phyloP scores from a whole-genome alignment of 768 basidiomycete species.

The Botryobasidium botryosum region DNA sequence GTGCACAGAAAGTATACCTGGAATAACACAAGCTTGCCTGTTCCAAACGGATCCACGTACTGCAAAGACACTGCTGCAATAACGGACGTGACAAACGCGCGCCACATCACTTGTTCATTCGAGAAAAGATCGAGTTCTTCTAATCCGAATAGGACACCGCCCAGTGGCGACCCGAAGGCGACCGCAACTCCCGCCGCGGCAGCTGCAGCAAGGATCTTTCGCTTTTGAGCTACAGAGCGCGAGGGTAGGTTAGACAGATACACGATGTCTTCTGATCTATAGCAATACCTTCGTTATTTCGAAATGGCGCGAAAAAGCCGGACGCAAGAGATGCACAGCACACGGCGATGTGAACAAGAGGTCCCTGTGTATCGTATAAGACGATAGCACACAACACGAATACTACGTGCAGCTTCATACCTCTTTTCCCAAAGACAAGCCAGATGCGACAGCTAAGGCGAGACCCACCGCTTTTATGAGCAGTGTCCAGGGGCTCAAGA shows the following conservation, averaged over 20 bases:
- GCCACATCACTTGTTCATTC: constrained; percentile 37
- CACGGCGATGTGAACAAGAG: constrained; percentile 70
- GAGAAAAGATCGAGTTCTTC: constrained; percentile 25
- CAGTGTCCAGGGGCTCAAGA: constrained; percentile 73
- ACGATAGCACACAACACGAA: constrained; percentile 13
- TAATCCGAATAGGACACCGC: constrained; percentile 71
- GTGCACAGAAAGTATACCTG: constrained; percentile 28
- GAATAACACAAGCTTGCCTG: constrained; percentile 67
- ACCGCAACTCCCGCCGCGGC: constrained; percentile 79
- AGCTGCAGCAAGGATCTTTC: constrained; percentile 65
- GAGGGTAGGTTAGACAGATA: background rate
- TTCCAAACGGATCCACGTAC: constrained; percentile 73
- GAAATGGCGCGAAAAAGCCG: constrained; percentile 48
- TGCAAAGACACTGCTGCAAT: constrained; percentile 74
- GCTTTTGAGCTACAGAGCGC: constrained; percentile 42
- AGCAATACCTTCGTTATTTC: constrained; percentile 52
- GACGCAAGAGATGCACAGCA: constrained; percentile 63
- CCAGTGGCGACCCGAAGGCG: constrained; percentile 75
- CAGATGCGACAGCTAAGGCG: constrained; percentile 70
- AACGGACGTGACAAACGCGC: constrained; percentile 78
- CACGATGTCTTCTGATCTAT: background rate
- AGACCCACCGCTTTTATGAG: constrained; percentile 72
- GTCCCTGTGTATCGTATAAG: constrained; percentile 32
- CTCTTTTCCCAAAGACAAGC: constrained; percentile 73
- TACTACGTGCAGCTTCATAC: constrained; percentile 27